phyloP scores from a whole-genome alignment of 495 filamentous ascomycete species.

The Neurospora tetraspora region DNA sequence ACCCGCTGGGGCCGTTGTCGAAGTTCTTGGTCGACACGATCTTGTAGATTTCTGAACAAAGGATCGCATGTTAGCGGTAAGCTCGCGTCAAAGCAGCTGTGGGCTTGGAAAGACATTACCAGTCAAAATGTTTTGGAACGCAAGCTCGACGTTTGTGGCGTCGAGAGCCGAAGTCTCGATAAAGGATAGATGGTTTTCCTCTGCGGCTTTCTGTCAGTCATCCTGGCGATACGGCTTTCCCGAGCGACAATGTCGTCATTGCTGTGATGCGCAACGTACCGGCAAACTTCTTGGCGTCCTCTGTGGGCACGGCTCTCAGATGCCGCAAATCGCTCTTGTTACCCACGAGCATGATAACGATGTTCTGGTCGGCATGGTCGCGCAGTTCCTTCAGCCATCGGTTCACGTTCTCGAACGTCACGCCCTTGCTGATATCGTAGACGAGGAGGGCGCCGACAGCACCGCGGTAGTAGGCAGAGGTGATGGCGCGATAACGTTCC shows the following conservation, averaged over 20 bases:
- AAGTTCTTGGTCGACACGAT: slow-evolving; percentile 97
- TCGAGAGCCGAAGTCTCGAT: slow-evolving; percentile 99
- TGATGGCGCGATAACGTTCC: slow-evolving; percentile 98
- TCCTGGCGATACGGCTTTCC: neutral
- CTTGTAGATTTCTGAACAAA: slow-evolving; percentile 82
- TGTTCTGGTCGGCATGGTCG: slow-evolving; percentile 97
- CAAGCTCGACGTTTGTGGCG: slow-evolving; percentile 98
- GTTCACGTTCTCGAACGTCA: slow-evolving; percentile 98
- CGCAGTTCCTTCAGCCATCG: slow-evolving; percentile 98
- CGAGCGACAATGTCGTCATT: neutral
- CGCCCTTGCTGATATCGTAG: slow-evolving; percentile 99
- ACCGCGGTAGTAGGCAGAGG: slow-evolving; percentile 96
- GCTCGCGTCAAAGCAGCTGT: neutral
- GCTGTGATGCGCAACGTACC: slow-evolving; percentile 47
- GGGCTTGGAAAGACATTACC: slow-evolving; percentile 45
- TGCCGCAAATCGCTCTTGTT: slow-evolving; percentile 99
- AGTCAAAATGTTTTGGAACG: slow-evolving; percentile 98
- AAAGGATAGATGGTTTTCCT: slow-evolving; percentile 92
- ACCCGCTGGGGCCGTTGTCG: slow-evolving; percentile 44
- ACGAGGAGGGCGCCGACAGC: slow-evolving; percentile 96
- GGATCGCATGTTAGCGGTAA: neutral
- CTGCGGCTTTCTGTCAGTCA: slow-evolving; percentile 32
- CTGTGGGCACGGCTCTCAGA: slow-evolving; percentile 91
- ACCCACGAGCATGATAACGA: slow-evolving; percentile 99
- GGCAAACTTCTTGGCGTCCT: slow-evolving; percentile 96